Evolutionary conservation across 2,329 filamentous ascomycete species (phyloP).

Genomic region (Colletotrichum euphorbiae): DNA sequence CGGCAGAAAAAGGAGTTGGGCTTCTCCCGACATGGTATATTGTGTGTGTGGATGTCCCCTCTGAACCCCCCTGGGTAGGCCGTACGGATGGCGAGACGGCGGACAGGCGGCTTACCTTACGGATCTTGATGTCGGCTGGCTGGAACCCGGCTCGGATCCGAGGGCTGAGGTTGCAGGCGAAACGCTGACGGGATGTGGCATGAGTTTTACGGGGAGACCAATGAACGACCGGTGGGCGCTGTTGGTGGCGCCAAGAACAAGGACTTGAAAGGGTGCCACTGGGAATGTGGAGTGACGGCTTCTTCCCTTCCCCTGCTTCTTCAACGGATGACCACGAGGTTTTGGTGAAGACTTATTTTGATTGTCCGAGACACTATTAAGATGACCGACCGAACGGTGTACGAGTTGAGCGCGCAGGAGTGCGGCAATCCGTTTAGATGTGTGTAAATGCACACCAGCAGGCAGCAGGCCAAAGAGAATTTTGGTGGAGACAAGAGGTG

Average conservation of each 20-base stretch:
- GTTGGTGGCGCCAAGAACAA: not conserved
- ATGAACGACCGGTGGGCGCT: conserved; percentile 23
- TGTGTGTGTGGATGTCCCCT: conserved; percentile 35
- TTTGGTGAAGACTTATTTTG: not conserved
- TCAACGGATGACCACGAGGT: not conserved
- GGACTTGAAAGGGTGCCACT: not conserved
- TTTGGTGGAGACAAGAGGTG: not conserved
- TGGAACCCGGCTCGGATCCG: conserved; percentile 35
- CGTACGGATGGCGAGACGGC: conserved; percentile 16
- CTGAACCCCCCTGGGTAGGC: not conserved
- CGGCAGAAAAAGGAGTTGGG: conserved; percentile 40
- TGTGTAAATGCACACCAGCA: not conserved
- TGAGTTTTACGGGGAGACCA: conserved; percentile 30
- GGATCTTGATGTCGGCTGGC: conserved; percentile 30
- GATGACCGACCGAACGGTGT: not conserved
- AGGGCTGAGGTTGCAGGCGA: conserved; percentile 34
- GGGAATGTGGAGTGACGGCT: not conserved
- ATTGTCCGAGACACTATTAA: conserved; percentile 30
- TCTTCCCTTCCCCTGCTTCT: not conserved
- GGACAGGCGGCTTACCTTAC: conserved; percentile 6
- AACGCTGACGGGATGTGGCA: conserved; percentile 25
- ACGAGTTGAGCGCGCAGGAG: not conserved
- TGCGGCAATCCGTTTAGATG: conserved; percentile 2
- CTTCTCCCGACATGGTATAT: conserved; percentile 40
- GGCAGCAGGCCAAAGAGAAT: conserved; percentile 3